Percentiles rank a stretch among this genome's conserved stretches.
phyloP scores from a whole-genome alignment of 106 monocot genomes.

The Iris macrosiphon region DNA sequence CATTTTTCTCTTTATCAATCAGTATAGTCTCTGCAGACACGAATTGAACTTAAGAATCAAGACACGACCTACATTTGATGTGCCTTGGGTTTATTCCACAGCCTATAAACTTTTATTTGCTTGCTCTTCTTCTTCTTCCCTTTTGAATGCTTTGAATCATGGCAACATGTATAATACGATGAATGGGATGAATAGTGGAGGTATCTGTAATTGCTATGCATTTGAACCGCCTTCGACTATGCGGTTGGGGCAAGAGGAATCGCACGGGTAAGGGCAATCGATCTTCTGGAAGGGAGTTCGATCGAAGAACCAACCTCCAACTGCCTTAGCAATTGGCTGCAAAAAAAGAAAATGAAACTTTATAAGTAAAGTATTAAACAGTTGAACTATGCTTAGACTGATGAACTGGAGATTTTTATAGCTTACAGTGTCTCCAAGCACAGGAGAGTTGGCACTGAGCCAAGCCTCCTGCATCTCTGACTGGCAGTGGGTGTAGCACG shows the following conservation, averaged over 20 bases:
- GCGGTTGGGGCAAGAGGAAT: conserved; percentile 44
- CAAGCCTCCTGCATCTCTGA: conserved; percentile 56
- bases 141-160: background rate
- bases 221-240: conserved; percentile 18
- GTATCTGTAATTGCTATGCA: conserved; percentile 28
- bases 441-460: conserved; percentile 36
- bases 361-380: background rate
- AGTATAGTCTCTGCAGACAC: too few species aligned
- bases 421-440: conserved; percentile 35
- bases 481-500: conserved; percentile 66
- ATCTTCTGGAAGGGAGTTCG: conserved; percentile 41
- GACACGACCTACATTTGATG: too few species aligned
- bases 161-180: conserved; percentile 16
- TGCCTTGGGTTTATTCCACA: too few species aligned
- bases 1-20: too few species aligned
- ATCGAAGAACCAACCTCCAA: conserved; percentile 55
- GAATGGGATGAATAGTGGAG: background rate
- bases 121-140: background rate
- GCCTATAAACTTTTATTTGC: background rate
- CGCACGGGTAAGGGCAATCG: conserved; percentile 63
- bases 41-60: too few species aligned
- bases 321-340: conserved; percentile 54
- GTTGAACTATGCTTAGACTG: too few species aligned
- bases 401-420: background rate
- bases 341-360: conserved; percentile 2